Evolutionary conservation across 2,329 filamentous ascomycete genomes (phyloP).

Genomic region (Xylariales sp.): DNA sequence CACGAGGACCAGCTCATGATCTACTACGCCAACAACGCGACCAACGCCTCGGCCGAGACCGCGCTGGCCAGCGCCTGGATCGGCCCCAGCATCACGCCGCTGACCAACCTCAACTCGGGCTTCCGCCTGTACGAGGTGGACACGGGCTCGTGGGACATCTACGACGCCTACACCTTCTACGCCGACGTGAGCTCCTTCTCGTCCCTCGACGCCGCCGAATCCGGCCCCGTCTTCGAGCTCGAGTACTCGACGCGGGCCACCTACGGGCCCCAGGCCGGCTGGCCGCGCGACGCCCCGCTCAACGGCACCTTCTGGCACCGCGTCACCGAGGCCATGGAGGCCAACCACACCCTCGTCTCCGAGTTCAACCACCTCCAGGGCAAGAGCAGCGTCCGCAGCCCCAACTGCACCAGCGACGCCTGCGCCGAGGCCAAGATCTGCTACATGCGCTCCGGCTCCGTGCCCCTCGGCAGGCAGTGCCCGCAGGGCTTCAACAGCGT

Average conservation of each 20-base stretch:
- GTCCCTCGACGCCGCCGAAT: slow-evolving; percentile 18
- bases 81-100: slow-evolving; percentile 39
- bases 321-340: slow-evolving; percentile 53
- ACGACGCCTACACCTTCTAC: slow-evolving; percentile 37
- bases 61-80: slow-evolving; percentile 36
- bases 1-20: slow-evolving; percentile 40
- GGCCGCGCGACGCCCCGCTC: slow-evolving; percentile 44
- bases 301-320: slow-evolving; percentile 57
- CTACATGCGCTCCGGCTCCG: slow-evolving; percentile 54
- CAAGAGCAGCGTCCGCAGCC: slow-evolving; percentile 43
- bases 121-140: slow-evolving; percentile 42
- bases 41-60: slow-evolving; percentile 34
- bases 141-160: slow-evolving; percentile 34
- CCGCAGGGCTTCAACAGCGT: slow-evolving; percentile 42
- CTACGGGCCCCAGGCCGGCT: slow-evolving; percentile 31
- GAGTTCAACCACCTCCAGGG: slow-evolving; percentile 48
- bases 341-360: slow-evolving; percentile 40
- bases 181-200: slow-evolving; percentile 36
- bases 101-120: slow-evolving; percentile 39
- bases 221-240: slow-evolving; percentile 31
- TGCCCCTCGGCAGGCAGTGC: slow-evolving; percentile 44
- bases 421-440: slow-evolving; percentile 53
- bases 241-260: slow-evolving; percentile 38
- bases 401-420: slow-evolving; percentile 45
- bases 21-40: slow-evolving; percentile 40